phyloP scores from a whole-genome alignment of 2,329 filamentous ascomycete genomes.

The Diaporthe helianthi region DNA sequence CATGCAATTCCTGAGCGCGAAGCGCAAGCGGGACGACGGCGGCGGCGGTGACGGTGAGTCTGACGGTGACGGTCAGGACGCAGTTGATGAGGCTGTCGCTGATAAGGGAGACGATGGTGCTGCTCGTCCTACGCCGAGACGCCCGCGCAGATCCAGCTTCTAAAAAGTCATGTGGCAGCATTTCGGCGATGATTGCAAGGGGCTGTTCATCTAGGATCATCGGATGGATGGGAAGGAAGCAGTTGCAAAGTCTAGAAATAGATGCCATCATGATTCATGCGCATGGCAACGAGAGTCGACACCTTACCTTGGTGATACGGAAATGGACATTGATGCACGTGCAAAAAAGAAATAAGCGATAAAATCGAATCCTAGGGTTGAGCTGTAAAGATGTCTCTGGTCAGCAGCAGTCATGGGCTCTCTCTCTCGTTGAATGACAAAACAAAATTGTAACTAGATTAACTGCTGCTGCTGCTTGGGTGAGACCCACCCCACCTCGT shows the following conservation, averaged over 20 bases:
- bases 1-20: conserved; percentile 14
- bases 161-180: background rate
- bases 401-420: background rate
- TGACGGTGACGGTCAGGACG: background rate
- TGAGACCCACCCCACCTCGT: conserved; percentile 12
- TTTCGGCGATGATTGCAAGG: background rate
- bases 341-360: background rate
- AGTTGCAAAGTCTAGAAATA: background rate
- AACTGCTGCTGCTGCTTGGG: background rate
- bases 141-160: conserved; percentile 19
- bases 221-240: background rate
- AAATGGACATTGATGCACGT: background rate
- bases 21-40: conserved; percentile 20
- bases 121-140: background rate
- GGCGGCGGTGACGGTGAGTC: background rate
- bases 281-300: no score
- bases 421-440: no score
- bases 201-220: no score
- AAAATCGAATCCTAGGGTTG: background rate
- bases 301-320: no score
- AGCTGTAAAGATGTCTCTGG: background rate
- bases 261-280: no score
- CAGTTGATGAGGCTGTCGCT: background rate
- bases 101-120: background rate
- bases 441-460: no score